Evolutionary conservation across 148 eudicot species (phyloP).

Genomic region (Spergularia bocconei): DNA sequence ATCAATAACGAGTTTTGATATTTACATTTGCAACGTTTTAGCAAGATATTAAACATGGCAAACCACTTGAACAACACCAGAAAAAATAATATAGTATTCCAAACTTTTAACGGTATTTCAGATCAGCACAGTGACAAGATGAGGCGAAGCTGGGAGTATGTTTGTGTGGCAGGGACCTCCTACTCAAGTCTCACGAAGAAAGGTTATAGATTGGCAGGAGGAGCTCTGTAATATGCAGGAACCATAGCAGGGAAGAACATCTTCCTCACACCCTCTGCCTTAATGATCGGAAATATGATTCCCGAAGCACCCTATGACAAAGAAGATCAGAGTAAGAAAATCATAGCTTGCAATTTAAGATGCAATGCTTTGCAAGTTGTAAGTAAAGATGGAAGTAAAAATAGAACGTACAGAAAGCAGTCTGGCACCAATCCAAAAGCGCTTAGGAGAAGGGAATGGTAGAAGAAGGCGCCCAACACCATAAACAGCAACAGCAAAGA

Average conservation of each 20-base stretch:
- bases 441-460: conserved; percentile 80
- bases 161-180: too few relatives aligned
- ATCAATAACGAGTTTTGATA: not conserved
- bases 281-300: conserved; percentile 81
- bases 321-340: not conserved
- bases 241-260: conserved; percentile 91
- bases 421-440: conserved; percentile 80
- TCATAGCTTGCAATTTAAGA: not conserved
- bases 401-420: conserved; percentile 56
- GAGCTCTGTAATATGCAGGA: conserved; percentile 87
- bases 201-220: conserved; percentile 40
- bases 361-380: not conserved
- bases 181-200: not conserved
- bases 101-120: not conserved
- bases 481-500: conserved; percentile 84
- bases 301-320: conserved; percentile 73
- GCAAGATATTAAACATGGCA: not conserved
- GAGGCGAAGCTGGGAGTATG: too few relatives aligned
- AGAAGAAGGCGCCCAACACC: conserved; percentile 80
- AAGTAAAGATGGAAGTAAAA: not conserved
- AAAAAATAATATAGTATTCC: not conserved
- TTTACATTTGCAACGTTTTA: conserved; percentile 2
- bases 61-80: not conserved
- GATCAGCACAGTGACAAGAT: not conserved
- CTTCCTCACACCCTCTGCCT: conserved; percentile 90